Evolutionary conservation across 495 filamentous ascomycete genomes (phyloP).

Genomic region (Lepraria neglecta): DNA sequence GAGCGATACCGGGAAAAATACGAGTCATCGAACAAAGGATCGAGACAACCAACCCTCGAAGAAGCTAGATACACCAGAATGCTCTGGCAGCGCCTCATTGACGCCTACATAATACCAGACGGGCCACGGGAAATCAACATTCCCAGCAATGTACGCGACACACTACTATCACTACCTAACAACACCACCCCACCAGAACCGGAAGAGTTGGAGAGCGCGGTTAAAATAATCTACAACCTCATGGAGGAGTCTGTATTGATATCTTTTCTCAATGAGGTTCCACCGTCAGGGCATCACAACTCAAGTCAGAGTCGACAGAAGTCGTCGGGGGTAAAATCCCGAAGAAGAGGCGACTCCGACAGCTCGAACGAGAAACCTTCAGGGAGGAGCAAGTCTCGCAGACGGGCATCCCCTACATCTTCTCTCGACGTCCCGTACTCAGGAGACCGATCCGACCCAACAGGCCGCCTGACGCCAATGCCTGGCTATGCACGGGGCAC

Average conservation of each 20-base stretch:
- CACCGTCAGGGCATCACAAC: conserved; percentile 39
- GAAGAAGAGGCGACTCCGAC: conserved; percentile 33
- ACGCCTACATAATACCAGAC: conserved; percentile 46
- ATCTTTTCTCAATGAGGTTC: conserved; percentile 61
- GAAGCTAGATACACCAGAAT: conserved; percentile 66
- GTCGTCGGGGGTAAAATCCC: conserved; percentile 13
- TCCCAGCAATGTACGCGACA: conserved; percentile 75
- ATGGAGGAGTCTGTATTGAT: conserved; percentile 95
- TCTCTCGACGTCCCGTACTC: conserved; percentile 35
- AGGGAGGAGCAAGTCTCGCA: conserved; percentile 31
- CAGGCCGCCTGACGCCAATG: conserved; percentile 27
- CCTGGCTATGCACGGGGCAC: conserved; percentile 33
- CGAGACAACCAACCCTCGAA: conserved; percentile 44
- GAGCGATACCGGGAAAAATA: conserved; percentile 81
- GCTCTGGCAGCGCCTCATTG: conserved; percentile 58
- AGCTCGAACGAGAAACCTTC: conserved; percentile 24
- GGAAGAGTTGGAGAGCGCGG: conserved; percentile 76
- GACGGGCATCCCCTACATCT: conserved; percentile 41
- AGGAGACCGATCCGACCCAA: conserved; percentile 28
- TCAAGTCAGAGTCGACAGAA: conserved; percentile 33
- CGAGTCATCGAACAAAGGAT: conserved; percentile 44
- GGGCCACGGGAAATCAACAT: conserved; percentile 90
- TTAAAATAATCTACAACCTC: conserved; percentile 82
- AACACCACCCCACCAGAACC: conserved; percentile 64
- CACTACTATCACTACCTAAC: conserved; percentile 59